A percentile compares a stretch with the other conserved stretches of the same genome.
Conservation (phyloP, 2,329 filamentous ascomycete genomes). For the Pseudogymnoascus sp. region DNA sequence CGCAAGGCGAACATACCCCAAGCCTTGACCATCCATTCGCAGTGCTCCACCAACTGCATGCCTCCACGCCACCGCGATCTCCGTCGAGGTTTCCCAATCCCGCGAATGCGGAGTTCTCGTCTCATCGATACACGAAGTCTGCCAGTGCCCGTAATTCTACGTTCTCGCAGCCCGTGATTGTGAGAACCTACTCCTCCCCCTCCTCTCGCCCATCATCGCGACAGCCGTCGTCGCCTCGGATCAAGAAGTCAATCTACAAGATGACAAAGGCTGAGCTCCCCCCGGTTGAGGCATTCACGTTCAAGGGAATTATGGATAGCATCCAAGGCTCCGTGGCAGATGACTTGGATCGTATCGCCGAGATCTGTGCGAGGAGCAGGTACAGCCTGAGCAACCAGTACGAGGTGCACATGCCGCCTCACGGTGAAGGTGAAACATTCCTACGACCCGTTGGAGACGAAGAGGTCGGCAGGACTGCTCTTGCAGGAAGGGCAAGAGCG, state of each 20-base stretch:
- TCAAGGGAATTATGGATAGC: slow-evolving; percentile 56
- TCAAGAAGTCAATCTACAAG: slow-evolving; percentile 20
- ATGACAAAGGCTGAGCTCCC: slow-evolving; percentile 42
- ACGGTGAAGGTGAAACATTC: slow-evolving; percentile 50
- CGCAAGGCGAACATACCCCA: slow-evolving; percentile 2
- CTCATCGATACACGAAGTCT: slow-evolving; percentile 49
- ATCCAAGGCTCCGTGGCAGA: slow-evolving; percentile 42
- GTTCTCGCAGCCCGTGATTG: slow-evolving; percentile 59
- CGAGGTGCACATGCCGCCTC: slow-evolving; percentile 57
- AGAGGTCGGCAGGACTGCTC: slow-evolving; percentile 16
- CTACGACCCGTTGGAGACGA: slow-evolving; percentile 25
- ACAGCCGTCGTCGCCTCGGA: slow-evolving; percentile 15
- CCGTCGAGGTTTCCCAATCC: slow-evolving; percentile 1
- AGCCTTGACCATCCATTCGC: neutral
- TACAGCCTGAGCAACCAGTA: slow-evolving; percentile 63
- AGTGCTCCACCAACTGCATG: neutral
- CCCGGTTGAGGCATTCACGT: slow-evolving; percentile 56
- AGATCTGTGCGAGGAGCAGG: slow-evolving; percentile 58
- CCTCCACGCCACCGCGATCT: slow-evolving; percentile 7
- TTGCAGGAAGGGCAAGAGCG: slow-evolving; percentile 19
- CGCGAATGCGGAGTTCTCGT: slow-evolving; percentile 18
- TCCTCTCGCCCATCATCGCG: slow-evolving; percentile 28
- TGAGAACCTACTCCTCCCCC: slow-evolving; percentile 52
- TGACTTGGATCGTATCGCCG: slow-evolving; percentile 57
- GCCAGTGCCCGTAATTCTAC: slow-evolving; percentile 48